Evolutionary conservation across 2,329 filamentous ascomycete species (phyloP), one percentile per base, ranked within the genome.

Genomic region (Celoporthe dispersa): DNA sequence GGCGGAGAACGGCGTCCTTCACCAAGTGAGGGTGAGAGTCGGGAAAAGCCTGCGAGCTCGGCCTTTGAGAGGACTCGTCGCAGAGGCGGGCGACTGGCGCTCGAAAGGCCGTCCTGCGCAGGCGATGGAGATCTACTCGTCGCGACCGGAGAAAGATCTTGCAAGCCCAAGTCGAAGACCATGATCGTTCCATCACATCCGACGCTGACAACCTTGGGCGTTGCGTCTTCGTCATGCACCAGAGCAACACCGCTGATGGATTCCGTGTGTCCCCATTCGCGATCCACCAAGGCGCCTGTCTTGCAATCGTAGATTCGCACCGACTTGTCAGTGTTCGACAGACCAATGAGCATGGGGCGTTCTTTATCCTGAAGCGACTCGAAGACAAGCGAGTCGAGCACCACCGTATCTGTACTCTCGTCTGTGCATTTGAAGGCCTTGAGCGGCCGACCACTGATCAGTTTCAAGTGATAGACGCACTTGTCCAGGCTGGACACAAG

Each of bases 241-340:
- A 98, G 81, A 4, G 92, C 87, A 25, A 97, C 89, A 71, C 94
- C 94, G 66, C 93, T 97, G 73, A 99, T 94, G 11, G 94, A 92
- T 77, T 98, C 94, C 0, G 94, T 97, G 75, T 99, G 96, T 1
- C 96, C 96, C 88, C 94, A 98, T 81, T 98, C 96, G 55, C 94
- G 90, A 65, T 94, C 92, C 37, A 98, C 82, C 69, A 99, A 91
- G 1, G 84, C 82, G 11, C 95, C 94, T 57, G 88, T 90, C 72
- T 91, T 90, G 39, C 89, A 85, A 74, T 97, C 93, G 76, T 99
- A 99, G 22, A 99, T 83, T 48, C 96, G 87, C 68, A 99, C 91
- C 0, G 96, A 98, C 78, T 98, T 99, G 80, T 99, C 96, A 0
- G 93, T 97, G 75, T 94, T 94, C 11, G 95, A 98, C 14, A 96